phyloP scores from a whole-genome alignment of 768 basidiomycete species.

The Fibroporia radiculosa region DNA sequence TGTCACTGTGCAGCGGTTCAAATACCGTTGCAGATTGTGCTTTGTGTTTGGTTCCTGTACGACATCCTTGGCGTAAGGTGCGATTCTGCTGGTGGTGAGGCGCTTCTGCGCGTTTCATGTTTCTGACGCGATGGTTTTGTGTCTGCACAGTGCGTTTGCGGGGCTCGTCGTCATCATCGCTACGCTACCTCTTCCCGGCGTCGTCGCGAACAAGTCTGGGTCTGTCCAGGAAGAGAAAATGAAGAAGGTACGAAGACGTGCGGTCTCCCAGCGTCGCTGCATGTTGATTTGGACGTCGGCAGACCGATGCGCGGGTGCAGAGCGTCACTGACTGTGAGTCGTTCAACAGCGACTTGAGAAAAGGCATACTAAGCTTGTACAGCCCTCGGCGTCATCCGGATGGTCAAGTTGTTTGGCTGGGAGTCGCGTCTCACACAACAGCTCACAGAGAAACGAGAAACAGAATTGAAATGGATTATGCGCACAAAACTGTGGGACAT shows the following conservation, averaged over 20 bases:
- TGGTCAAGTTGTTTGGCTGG: constrained; percentile 43
- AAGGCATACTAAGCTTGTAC: constrained; percentile 10
- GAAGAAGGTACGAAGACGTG: constrained; percentile 29
- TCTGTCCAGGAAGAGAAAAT: constrained; percentile 30
- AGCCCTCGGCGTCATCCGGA: constrained; percentile 33
- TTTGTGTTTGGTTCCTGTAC: constrained; percentile 36
- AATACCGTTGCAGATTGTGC: constrained; percentile 31
- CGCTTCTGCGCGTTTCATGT: background rate
- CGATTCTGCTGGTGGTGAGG: constrained; percentile 3
- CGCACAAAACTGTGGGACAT: constrained; percentile 45
- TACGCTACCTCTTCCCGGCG: constrained; percentile 36
- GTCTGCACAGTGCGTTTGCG: constrained; percentile 24
- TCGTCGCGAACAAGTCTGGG: constrained; percentile 28
- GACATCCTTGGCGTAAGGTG: constrained; percentile 39
- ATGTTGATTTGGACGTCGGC: background rate
- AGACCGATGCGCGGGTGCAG: constrained; percentile 43
- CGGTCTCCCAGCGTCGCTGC: background rate
- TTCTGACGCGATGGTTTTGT: background rate
- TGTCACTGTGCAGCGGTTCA: constrained; percentile 18
- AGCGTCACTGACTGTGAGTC: constrained; percentile 32
- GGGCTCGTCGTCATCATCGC: constrained; percentile 35
- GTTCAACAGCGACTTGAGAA: too few relatives aligned
- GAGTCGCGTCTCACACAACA: constrained; percentile 39
- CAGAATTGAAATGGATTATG: constrained; percentile 50
- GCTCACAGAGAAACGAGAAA: constrained; percentile 49